Conservation (phyloP, 257 asterid genomes). For the Euphrasia confusa region DNA sequence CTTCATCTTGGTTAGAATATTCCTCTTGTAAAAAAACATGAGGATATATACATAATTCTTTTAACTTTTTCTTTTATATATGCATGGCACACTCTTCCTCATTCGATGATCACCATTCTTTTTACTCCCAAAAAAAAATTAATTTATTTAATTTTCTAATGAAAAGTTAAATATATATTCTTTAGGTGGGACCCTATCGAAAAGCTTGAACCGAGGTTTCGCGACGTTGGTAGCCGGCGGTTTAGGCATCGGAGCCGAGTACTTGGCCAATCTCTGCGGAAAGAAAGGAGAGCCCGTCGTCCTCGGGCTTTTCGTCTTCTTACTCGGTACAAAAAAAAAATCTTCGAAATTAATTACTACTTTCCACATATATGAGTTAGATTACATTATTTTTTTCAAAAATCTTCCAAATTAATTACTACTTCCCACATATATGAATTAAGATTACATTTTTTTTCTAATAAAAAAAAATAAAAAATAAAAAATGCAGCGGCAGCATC, state of each 20-base stretch:
- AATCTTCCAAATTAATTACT: too few relatives aligned
- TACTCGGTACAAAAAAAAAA: constrained; percentile 38
- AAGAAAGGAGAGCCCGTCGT: constrained; percentile 60
- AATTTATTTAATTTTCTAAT: not conserved
- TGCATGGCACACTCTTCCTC: not conserved
- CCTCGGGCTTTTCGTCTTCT: constrained; percentile 56
- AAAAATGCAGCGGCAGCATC: constrained; percentile 42
- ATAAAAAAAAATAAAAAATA: too few relatives aligned
- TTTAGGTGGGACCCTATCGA: constrained; percentile 66
- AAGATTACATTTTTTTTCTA: not conserved
- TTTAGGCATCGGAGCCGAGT: constrained; percentile 70
- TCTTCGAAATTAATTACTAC: too few relatives aligned
- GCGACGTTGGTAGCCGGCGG: constrained; percentile 77
- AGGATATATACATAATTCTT: too few relatives aligned
- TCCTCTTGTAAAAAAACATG: not conserved
- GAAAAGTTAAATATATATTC: not conserved
- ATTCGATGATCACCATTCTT: not conserved
- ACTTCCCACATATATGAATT: not conserved
- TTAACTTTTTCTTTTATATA: too few relatives aligned
- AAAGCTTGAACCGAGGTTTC: constrained; percentile 62
- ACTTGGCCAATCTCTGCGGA: constrained; percentile 57
- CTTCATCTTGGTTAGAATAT: not conserved
- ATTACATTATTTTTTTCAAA: too few relatives aligned
- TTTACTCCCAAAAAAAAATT: not conserved
- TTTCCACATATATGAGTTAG: too few relatives aligned